These are phyloP conservation scores for Zygosaccharomyces pseudobailii DNA, from an alignment of 1,139 yeast genomes.

Conservation along the genomic window DNA sequence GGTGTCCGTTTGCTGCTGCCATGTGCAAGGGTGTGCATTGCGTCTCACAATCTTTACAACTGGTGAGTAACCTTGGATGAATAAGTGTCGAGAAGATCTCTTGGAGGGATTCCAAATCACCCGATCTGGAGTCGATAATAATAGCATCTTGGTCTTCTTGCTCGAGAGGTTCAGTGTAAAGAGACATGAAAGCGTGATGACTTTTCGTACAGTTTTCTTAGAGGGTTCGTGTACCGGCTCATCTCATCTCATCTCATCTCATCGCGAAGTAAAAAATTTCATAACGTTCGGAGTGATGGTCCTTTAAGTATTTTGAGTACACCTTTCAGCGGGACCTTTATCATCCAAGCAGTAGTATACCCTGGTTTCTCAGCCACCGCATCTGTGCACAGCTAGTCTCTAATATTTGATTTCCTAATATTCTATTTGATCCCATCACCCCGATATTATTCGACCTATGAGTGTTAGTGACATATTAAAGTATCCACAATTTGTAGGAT, in stretches of 20 bases:
- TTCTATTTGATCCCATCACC: not conserved
- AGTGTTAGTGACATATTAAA: slow-evolving; percentile 2
- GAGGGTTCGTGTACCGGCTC: not conserved
- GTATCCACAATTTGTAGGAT: slow-evolving; percentile 32
- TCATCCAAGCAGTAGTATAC: too few species aligned
- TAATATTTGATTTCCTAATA: too few species aligned
- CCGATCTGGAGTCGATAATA: slow-evolving; percentile 77
- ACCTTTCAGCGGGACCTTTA: not conserved
- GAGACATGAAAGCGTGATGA: slow-evolving; percentile 29
- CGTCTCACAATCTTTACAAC: slow-evolving; percentile 48
- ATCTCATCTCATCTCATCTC: slow-evolving; percentile 7
- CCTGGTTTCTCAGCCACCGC: too few species aligned
- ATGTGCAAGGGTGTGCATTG: slow-evolving; percentile 79
- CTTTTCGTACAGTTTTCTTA: not conserved
- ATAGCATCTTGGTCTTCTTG: slow-evolving; percentile 82
- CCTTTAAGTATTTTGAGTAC: not conserved
- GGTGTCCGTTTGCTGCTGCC: slow-evolving; percentile 93
- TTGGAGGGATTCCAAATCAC: slow-evolving; percentile 70
- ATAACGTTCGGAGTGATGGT: slow-evolving; percentile 4
- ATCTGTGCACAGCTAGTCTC: too few species aligned
- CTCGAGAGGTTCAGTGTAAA: slow-evolving; percentile 31
- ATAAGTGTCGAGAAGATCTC: slow-evolving; percentile 63
- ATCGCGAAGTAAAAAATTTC: slow-evolving; percentile 5
- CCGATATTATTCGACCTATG: not conserved
- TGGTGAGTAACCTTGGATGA: slow-evolving; percentile 44